Evolutionary conservation across 192 early-diverging fungal species (phyloP), one percentile per base, ranked within the genome.

Genomic region (Dissophora ornata): DNA sequence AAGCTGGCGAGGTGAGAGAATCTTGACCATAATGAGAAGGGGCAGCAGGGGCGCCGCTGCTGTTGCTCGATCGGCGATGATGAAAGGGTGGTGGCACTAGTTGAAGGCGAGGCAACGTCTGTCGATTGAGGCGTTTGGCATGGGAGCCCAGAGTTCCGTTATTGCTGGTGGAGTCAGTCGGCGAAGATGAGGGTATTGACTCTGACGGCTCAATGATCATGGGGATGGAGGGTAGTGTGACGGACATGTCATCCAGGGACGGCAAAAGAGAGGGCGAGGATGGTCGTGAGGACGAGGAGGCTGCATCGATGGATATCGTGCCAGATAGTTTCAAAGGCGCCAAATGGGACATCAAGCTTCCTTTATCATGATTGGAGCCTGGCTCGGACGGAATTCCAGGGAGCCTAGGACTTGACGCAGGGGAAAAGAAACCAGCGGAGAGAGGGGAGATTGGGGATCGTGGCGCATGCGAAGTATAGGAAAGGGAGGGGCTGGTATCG

Each of bases 1-100:
- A 70, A 0, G 45, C 80, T 70, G 45, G 85, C 75, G 30, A 90
- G 78, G 51, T 86, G 67, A 57, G 86, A 84, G 18, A 87, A 83
- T 62, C 89, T 87, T 77, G 84, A 75, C 68, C 86, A 69, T 60
- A 86, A 85, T 48, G 78, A 28, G 64, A 88, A 77, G 49, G 78
- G 62, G 26, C 64, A 34, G 24, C 25, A 9, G 54, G 64, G 13
- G 55, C 34, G 30, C 49, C 32, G 5, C 33, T 45, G 44, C 18
- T 49, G 5, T 19, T 26, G 34, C 47, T 60, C 21, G 57, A 59
- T 11, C 57, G 73, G 18, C 38, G 51, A 6, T 68, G 57, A 22
- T 77, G 64, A 28, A 77, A 68, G 18, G 64, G 65, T 19, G 73
- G 73, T 6, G 66, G 64, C 8, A 44, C 51, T 4, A 68, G 25